Conservation (phyloP, 495 filamentous ascomycete genomes). For the Hypoxylon cercidicola region DNA sequence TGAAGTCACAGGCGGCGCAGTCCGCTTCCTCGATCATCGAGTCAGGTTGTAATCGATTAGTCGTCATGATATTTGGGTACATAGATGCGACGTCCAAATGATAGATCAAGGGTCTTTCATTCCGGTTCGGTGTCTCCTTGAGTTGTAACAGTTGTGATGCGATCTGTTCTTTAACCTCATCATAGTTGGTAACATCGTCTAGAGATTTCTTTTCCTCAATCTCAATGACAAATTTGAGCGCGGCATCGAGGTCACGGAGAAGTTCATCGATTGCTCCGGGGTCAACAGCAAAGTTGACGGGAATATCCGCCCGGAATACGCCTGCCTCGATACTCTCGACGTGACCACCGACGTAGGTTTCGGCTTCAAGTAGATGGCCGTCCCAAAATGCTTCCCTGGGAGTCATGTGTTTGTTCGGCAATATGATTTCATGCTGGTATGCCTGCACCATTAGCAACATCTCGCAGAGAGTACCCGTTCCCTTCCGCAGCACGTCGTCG, state of each 20-base stretch:
- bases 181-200: constrained; percentile 91
- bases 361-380: constrained; percentile 92
- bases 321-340: constrained; percentile 99
- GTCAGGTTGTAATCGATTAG: constrained; percentile 95
- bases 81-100: constrained; percentile 99
- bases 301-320: constrained; percentile 95
- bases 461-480: constrained; percentile 96
- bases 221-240: constrained; percentile 88
- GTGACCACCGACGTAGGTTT: constrained; percentile 98
- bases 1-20: constrained; percentile 98
- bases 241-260: constrained; percentile 85
- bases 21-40: constrained; percentile 97
- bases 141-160: constrained; percentile 74
- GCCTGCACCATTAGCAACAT: constrained; percentile 99
- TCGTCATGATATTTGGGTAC: constrained; percentile 99
- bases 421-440: constrained; percentile 87
- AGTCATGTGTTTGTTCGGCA: constrained; percentile 96
- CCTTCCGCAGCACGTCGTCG: constrained; percentile 92
- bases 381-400: constrained; percentile 95
- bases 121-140: constrained; percentile 81
- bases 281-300: constrained; percentile 90
- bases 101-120: constrained; percentile 91
- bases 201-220: constrained; percentile 96
- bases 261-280: constrained; percentile 89
- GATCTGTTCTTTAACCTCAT: constrained; percentile 90